Conservation (phyloP, 1,284 basidiomycete genomes). For the Spongispora temasekensis region DNA sequence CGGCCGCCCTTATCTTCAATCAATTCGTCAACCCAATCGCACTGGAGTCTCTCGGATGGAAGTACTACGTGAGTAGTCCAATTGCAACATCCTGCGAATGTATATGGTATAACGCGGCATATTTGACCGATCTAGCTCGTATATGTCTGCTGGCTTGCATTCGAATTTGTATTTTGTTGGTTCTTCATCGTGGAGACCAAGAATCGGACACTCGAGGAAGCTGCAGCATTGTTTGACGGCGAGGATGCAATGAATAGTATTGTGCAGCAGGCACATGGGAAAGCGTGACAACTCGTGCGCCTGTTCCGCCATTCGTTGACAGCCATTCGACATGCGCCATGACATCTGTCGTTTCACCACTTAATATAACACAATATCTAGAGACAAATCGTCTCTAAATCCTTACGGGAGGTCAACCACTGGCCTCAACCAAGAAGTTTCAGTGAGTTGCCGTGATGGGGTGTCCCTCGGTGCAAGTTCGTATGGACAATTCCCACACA, state of each 20-base stretch:
- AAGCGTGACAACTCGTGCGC: too few species aligned
- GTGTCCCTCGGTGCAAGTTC: too few species aligned
- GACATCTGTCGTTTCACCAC: too few species aligned
- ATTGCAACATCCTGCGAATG: not conserved
- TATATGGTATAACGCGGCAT: not conserved
- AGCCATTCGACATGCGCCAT: too few species aligned
- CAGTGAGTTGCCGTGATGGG: too few species aligned
- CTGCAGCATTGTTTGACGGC: constrained; percentile 72
- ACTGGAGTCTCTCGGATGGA: constrained; percentile 59
- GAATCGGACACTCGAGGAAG: constrained; percentile 72
- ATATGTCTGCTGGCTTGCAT: constrained; percentile 66
- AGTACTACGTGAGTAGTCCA: constrained; percentile 50
- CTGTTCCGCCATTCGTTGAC: too few species aligned
- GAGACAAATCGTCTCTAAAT: too few species aligned
- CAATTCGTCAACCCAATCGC: constrained; percentile 83
- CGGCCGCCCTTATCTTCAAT: constrained; percentile 72
- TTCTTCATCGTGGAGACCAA: constrained; percentile 74
- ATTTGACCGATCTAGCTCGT: constrained; percentile 46
- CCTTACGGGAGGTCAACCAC: too few species aligned
- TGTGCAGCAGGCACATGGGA: constrained; percentile 25
- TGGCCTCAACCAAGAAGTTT: too few species aligned
- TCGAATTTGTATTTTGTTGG: constrained; percentile 64
- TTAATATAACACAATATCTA: too few species aligned
- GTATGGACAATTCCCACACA: too few species aligned
- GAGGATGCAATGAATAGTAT: constrained; percentile 51